These are phyloP conservation scores for Teratosphaeria gauchensis DNA, from an alignment of 2,329 filamentous ascomycete genomes.

Conservation along the genomic window DNA sequence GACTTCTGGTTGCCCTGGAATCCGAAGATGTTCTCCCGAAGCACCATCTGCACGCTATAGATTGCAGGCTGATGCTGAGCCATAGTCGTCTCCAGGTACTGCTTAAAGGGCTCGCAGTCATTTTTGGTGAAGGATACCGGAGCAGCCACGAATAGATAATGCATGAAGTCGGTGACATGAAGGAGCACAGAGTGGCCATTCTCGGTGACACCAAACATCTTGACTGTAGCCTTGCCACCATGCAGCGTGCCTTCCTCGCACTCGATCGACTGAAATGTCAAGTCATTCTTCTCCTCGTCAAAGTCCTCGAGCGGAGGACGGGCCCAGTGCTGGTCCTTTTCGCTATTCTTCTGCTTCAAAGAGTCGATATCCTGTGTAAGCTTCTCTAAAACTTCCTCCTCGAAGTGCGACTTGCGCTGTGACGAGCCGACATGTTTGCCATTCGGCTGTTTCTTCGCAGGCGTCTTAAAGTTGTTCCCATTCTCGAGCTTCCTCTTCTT, in stretches of 20 bases:
- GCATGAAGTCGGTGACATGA: constrained; percentile 90
- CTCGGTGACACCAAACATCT: constrained; percentile 88
- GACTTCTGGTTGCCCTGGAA: constrained; percentile 90
- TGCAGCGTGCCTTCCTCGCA: constrained; percentile 77
- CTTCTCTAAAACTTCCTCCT: constrained; percentile 89
- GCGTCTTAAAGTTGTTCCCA: constrained; percentile 50
- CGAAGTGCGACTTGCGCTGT: constrained; percentile 83
- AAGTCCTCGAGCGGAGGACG: constrained; percentile 53
- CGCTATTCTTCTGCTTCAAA: constrained; percentile 75
- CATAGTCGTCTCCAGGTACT: constrained; percentile 69
- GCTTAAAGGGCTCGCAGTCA: constrained; percentile 69
- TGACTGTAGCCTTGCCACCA: constrained; percentile 68
- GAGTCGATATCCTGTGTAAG: constrained; percentile 86
- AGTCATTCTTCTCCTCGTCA: constrained; percentile 53
- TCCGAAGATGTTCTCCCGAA: constrained; percentile 85
- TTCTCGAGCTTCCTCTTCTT: constrained; percentile 88
- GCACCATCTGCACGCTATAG: constrained; percentile 68
- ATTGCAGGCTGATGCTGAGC: constrained; percentile 66
- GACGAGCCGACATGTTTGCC: constrained; percentile 56
- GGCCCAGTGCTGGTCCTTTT: constrained; percentile 91
- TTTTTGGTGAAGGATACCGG: constrained; percentile 69
- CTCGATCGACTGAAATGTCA: constrained; percentile 95
- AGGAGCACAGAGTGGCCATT: constrained; percentile 82
- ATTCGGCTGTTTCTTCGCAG: constrained; percentile 35
- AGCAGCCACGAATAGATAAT: constrained; percentile 90